A percentile compares a stretch with the other conserved stretches of the same genome.
These are phyloP conservation scores for Geotrichum aggregatum DNA, from an alignment of 1,139 yeast genomes.

Conservation along the genomic window DNA sequence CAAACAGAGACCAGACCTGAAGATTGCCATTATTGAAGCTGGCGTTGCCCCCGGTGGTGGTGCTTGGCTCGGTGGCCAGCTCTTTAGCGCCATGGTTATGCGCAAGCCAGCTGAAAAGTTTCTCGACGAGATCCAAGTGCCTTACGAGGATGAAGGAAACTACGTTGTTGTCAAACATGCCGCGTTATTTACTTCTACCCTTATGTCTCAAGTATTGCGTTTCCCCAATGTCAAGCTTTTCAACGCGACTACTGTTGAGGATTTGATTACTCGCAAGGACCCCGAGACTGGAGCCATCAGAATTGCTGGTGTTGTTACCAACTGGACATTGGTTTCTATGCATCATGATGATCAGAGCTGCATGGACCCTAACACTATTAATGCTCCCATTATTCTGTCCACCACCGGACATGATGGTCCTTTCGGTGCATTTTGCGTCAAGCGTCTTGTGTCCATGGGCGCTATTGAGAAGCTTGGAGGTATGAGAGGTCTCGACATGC, in stretches of 20 bases:
- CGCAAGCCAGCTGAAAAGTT: slow-evolving; percentile 73
- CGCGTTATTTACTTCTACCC: slow-evolving; percentile 69
- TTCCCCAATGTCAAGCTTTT: slow-evolving; percentile 74
- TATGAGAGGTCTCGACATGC: slow-evolving; percentile 79
- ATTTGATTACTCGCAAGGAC: slow-evolving; percentile 66
- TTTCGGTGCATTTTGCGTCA: slow-evolving; percentile 76
- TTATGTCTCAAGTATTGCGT: slow-evolving; percentile 62
- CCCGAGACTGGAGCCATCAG: slow-evolving; percentile 53
- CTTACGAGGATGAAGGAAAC: slow-evolving; percentile 75
- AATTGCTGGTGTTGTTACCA: slow-evolving; percentile 76
- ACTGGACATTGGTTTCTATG: slow-evolving; percentile 75
- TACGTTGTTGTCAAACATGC: slow-evolving; percentile 80
- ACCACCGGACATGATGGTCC: slow-evolving; percentile 84
- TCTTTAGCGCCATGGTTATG: slow-evolving; percentile 74
- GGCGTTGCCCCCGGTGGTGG: slow-evolving; percentile 79
- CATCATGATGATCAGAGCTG: slow-evolving; percentile 76
- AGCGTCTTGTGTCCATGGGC: slow-evolving; percentile 42
- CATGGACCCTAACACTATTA: slow-evolving; percentile 82
- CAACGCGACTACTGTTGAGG: slow-evolving; percentile 81
- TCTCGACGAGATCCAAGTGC: slow-evolving; percentile 59
- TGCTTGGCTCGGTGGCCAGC: slow-evolving; percentile 76
- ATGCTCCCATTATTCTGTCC: slow-evolving; percentile 64
- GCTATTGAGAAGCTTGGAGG: slow-evolving; percentile 54
- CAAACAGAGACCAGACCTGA: slow-evolving; percentile 69
- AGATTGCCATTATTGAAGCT: slow-evolving; percentile 71